Conservation (phyloP, 495 filamentous ascomycete species). For the Penicillium pancosmium region DNA sequence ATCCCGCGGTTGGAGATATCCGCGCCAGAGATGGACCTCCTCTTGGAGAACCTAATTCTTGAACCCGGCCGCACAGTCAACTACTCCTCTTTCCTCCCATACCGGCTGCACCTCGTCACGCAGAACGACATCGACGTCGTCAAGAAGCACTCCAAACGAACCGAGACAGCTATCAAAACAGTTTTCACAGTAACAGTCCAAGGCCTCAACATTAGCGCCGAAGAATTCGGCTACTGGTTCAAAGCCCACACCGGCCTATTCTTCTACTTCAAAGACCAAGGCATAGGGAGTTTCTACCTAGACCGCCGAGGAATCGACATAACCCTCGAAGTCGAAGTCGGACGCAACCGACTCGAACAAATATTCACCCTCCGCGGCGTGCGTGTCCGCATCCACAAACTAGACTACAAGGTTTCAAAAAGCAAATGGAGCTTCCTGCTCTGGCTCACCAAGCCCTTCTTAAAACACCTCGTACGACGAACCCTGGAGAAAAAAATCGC, state of each 20-base stretch:
- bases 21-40: slow-evolving; percentile 78
- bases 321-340: slow-evolving; percentile 78
- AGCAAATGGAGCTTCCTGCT: slow-evolving; percentile 75
- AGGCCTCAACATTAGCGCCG: slow-evolving; percentile 78
- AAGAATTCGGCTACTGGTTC: slow-evolving; percentile 83
- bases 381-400: slow-evolving; percentile 79
- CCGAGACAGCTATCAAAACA: slow-evolving; percentile 64
- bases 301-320: slow-evolving; percentile 88
- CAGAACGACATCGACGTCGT: slow-evolving; percentile 84
- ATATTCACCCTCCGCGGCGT: slow-evolving; percentile 78
- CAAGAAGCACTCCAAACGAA: slow-evolving; percentile 73
- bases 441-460: slow-evolving; percentile 83
- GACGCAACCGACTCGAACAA: slow-evolving; percentile 70
- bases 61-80: slow-evolving; percentile 88
- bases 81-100: slow-evolving; percentile 85
- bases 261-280: slow-evolving; percentile 72
- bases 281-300: slow-evolving; percentile 80
- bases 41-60: slow-evolving; percentile 87
- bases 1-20: slow-evolving; percentile 86
- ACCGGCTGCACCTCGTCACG: slow-evolving; percentile 76
- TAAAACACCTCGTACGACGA: slow-evolving; percentile 78
- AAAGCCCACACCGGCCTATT: slow-evolving; percentile 63
- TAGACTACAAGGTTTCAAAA: slow-evolving; percentile 74
- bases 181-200: slow-evolving; percentile 74
- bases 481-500: slow-evolving; percentile 80